phyloP scores from a whole-genome alignment of 371 early-diverging fungal genomes.

The Dipsacomyces acuminosporus region DNA sequence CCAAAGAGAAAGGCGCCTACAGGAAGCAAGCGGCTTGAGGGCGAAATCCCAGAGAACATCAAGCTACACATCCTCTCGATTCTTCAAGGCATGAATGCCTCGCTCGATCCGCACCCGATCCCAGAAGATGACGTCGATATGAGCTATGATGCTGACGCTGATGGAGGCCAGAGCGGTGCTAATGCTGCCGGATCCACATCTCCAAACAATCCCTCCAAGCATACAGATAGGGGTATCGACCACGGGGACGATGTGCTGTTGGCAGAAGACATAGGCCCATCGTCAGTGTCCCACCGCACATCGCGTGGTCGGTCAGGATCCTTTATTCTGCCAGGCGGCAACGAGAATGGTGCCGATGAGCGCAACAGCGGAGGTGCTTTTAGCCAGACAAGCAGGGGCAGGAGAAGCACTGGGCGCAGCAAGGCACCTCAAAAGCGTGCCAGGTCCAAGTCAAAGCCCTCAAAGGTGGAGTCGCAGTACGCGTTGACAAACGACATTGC shows the following conservation, averaged over 20 bases:
- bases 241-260: too few relatives aligned
- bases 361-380: too few relatives aligned
- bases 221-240: too few relatives aligned
- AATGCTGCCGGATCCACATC: neutral
- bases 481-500: neutral
- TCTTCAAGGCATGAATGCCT: conserved; percentile 22
- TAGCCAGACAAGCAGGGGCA: too few relatives aligned
- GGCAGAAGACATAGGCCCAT: too few relatives aligned
- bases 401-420: neutral
- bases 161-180: conserved; percentile 5
- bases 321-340: too few relatives aligned
- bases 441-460: conserved; percentile 12
- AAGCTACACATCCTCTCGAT: conserved; percentile 20
- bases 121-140: conserved; percentile 10
- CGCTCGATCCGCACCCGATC: conserved; percentile 44
- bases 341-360: neutral
- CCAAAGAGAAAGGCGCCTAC: conserved; percentile 42
- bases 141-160: conserved; percentile 13
- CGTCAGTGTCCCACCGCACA: too few relatives aligned
- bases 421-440: conserved; percentile 10
- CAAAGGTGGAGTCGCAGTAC: neutral
- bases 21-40: conserved; percentile 43
- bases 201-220: too few relatives aligned
- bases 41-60: conserved; percentile 32
- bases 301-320: too few relatives aligned